Percentiles rank a stretch among this genome's conserved stretches.
These are phyloP conservation scores for Xylariomycetidae sp. DNA, from an alignment of 2,329 filamentous ascomycete species.

Conservation along the genomic window DNA sequence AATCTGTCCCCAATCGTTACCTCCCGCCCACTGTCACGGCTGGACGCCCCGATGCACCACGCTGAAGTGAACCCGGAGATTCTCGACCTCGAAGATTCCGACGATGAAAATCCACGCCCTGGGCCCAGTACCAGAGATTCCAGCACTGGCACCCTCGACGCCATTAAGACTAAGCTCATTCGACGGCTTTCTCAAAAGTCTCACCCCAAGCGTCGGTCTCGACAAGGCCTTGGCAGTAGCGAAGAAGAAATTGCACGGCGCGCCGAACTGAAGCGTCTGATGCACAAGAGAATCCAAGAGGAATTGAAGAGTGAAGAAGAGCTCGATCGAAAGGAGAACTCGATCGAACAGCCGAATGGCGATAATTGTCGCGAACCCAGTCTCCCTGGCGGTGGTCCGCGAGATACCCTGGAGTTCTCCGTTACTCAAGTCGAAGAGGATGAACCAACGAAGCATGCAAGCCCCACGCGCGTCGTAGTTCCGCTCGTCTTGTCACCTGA, in stretches of 20 bases:
- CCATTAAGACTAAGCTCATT: slow-evolving; percentile 39
- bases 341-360: slow-evolving; percentile 17
- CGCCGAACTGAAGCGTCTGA: slow-evolving; percentile 49
- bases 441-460: slow-evolving; percentile 4
- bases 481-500: too few relatives aligned
- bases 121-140: slow-evolving; percentile 11
- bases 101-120: slow-evolving; percentile 17
- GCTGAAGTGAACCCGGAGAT: slow-evolving; percentile 24
- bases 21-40: slow-evolving; percentile 14
- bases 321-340: slow-evolving; percentile 26
- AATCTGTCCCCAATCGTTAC: slow-evolving; percentile 13
- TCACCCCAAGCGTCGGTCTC: slow-evolving; percentile 33
- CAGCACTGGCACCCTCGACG: slow-evolving; percentile 35
- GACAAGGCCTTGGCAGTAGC: slow-evolving; percentile 37
- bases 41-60: slow-evolving; percentile 18
- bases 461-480: slow-evolving; percentile 3
- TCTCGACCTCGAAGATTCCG: slow-evolving; percentile 36
- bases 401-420: slow-evolving; percentile 44
- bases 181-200: slow-evolving; percentile 41
- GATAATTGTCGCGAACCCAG: slow-evolving; percentile 21
- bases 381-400: slow-evolving; percentile 35
- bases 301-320: slow-evolving; percentile 45
- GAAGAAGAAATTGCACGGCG: slow-evolving; percentile 48
- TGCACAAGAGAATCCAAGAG: slow-evolving; percentile 51
- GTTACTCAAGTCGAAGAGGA: slow-evolving; percentile 20